A percentile compares a stretch with the other conserved stretches of the same genome.
Evolutionary conservation across 140 eudicot species (phyloP).

Genomic region (Artemisia princeps): DNA sequence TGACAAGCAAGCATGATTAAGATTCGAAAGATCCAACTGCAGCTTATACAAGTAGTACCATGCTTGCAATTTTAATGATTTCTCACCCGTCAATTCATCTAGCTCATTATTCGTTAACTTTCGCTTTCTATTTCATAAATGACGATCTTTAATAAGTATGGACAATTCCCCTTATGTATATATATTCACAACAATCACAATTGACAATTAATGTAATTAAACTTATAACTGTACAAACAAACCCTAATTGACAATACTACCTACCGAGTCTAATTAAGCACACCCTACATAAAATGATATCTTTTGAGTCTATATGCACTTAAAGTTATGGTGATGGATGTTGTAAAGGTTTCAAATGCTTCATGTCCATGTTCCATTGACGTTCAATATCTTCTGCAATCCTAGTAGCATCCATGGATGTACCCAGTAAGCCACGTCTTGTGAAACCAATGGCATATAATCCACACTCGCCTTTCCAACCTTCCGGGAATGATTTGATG

Average conservation of each 20-base stretch:
- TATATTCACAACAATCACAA: slow-evolving; percentile 12
- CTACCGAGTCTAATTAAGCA: slow-evolving; percentile 13
- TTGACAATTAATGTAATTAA: background rate
- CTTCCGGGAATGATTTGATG: slow-evolving; percentile 41
- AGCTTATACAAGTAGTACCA: slow-evolving; percentile 6
- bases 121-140: background rate
- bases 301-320: slow-evolving; percentile 4
- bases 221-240: slow-evolving; percentile 6
- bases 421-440: slow-evolving; percentile 53
- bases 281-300: slow-evolving; percentile 11
- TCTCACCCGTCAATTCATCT: too few species aligned
- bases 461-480: slow-evolving; percentile 71
- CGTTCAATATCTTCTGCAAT: slow-evolving; percentile 52
- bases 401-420: slow-evolving; percentile 48
- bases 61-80: background rate
- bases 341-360: slow-evolving; percentile 19
- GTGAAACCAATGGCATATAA: slow-evolving; percentile 60
- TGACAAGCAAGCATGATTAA: slow-evolving; percentile 28
- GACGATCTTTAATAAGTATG: slow-evolving; percentile 10
- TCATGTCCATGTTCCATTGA: slow-evolving; percentile 31
- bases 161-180: slow-evolving; percentile 9
- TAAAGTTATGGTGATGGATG: slow-evolving; percentile 9
- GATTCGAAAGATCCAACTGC: slow-evolving; percentile 24
- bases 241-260: slow-evolving; percentile 19
- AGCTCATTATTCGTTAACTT: background rate